phyloP scores from a whole-genome alignment of 2,329 filamentous ascomycete genomes.

The Botrytis elliptica region DNA sequence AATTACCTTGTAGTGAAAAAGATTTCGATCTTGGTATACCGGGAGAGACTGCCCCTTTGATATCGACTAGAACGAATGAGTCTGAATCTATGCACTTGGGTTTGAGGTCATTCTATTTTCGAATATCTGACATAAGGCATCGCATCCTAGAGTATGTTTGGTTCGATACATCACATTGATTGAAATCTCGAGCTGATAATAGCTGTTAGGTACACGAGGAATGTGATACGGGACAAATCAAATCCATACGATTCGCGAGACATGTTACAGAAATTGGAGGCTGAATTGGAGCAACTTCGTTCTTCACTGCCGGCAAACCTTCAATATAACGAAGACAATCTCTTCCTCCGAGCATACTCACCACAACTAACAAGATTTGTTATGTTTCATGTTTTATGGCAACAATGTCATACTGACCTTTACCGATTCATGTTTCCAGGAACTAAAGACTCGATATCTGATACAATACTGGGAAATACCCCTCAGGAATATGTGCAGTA shows the following conservation, averaged over 20 bases:
- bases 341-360: constrained; percentile 21
- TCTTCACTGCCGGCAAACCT: constrained; percentile 16
- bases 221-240: constrained; percentile 17
- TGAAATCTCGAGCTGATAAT: not conserved
- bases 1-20: constrained; percentile 20
- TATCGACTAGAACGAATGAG: constrained; percentile 5
- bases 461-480: not conserved
- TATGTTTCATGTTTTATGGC: constrained; percentile 20
- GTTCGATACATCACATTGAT: not conserved
- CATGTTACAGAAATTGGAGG: constrained; percentile 15
- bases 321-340: constrained; percentile 21
- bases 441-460: constrained; percentile 18
- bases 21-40: constrained; percentile 22
- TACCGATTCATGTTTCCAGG: constrained; percentile 19
- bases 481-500: constrained; percentile 14
- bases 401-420: constrained; percentile 19
- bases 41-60: constrained; percentile 19
- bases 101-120: constrained; percentile 19
- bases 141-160: constrained; percentile 18
- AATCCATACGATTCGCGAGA: constrained; percentile 16
- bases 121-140: constrained; percentile 21
- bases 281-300: constrained; percentile 10
- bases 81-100: constrained; percentile 20
- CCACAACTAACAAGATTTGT: constrained; percentile 19
- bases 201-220: constrained; percentile 5